phyloP scores from a whole-genome alignment of 768 basidiomycete genomes.

The Podaxis pistillaris region DNA sequence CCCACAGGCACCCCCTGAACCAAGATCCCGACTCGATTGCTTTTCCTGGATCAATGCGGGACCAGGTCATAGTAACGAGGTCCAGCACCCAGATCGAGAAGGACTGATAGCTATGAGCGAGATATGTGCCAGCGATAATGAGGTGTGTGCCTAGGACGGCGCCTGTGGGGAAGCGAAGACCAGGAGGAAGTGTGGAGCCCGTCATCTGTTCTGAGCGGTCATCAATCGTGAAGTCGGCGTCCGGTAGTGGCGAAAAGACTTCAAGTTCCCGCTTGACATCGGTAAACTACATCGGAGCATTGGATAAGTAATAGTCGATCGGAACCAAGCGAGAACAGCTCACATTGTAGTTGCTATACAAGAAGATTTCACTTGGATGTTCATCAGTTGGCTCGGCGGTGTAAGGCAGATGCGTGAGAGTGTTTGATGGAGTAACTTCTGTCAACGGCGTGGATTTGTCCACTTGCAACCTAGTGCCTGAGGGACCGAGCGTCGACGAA shows the following conservation, averaged over 20 bases:
- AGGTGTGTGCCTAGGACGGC: slow-evolving; percentile 88
- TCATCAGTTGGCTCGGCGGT: slow-evolving; percentile 70
- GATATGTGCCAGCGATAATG: slow-evolving; percentile 93
- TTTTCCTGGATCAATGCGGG: slow-evolving; percentile 84
- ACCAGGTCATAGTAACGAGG: slow-evolving; percentile 78
- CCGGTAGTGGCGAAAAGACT: slow-evolving; percentile 79
- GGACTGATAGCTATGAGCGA: slow-evolving; percentile 90
- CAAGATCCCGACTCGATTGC: slow-evolving; percentile 87
- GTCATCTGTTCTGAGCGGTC: slow-evolving; percentile 83
- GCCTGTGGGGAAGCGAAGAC: slow-evolving; percentile 94
- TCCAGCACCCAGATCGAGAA: slow-evolving; percentile 98
- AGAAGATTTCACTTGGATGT: slow-evolving; percentile 80
- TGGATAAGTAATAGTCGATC: slow-evolving; percentile 10
- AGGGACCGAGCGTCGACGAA: slow-evolving; percentile 45
- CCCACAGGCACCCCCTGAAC: slow-evolving; percentile 91
- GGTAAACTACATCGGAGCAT: slow-evolving; percentile 59
- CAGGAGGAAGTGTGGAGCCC: slow-evolving; percentile 84
- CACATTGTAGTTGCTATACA: slow-evolving; percentile 97
- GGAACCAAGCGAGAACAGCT: slow-evolving; percentile 25
- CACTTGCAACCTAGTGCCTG: slow-evolving; percentile 57
- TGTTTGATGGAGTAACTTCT: slow-evolving; percentile 57
- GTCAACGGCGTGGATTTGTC: slow-evolving; percentile 38
- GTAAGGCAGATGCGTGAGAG: slow-evolving; percentile 72
- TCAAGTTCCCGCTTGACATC: slow-evolving; percentile 96
- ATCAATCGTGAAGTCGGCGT: slow-evolving; percentile 71